Evolutionary conservation across 805 yeast species (phyloP).

Genomic region (Kluyveromyces starmeri): DNA sequence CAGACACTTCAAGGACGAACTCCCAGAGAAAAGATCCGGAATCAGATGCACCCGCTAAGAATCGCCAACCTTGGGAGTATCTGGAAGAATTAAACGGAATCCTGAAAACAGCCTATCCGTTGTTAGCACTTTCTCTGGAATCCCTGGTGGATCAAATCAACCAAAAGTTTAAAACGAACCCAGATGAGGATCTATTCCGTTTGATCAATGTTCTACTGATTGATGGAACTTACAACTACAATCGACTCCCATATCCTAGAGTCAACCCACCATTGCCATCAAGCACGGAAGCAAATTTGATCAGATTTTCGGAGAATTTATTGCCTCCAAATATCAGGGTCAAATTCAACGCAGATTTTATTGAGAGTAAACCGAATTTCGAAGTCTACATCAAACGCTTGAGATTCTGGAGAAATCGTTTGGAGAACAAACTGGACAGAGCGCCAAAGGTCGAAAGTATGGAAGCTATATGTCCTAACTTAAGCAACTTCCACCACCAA

Average conservation of each 20-base stretch:
- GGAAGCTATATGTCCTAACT: conserved; percentile 88
- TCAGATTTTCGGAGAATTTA: conserved; percentile 86
- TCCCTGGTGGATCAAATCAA: conserved; percentile 92
- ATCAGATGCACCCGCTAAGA: conserved; percentile 12
- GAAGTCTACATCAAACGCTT: conserved; percentile 78
- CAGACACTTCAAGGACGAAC: not conserved
- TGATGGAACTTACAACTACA: conserved; percentile 87
- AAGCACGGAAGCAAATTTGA: conserved; percentile 80
- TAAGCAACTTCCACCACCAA: conserved; percentile 96
- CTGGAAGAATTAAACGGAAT: conserved; percentile 91
- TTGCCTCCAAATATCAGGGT: conserved; percentile 81
- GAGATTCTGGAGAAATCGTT: conserved; percentile 84
- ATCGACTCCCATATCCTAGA: conserved; percentile 76
- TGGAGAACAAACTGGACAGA: conserved; percentile 86
- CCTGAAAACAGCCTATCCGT: conserved; percentile 91
- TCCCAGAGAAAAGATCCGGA: conserved; percentile 3
- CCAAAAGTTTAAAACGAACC: conserved; percentile 85
- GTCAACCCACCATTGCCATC: conserved; percentile 85
- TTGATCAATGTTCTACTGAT: conserved; percentile 84
- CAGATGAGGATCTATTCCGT: conserved; percentile 94
- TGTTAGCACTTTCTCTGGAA: conserved; percentile 84
- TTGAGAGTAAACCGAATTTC: conserved; percentile 75
- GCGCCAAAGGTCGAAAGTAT: conserved; percentile 70
- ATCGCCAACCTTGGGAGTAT: conserved; percentile 87
- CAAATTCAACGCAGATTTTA: conserved; percentile 87